These are phyloP conservation scores for Dendrobium chrysotoxum DNA, from an alignment of 106 monocot species.

Conservation along the genomic window DNA sequence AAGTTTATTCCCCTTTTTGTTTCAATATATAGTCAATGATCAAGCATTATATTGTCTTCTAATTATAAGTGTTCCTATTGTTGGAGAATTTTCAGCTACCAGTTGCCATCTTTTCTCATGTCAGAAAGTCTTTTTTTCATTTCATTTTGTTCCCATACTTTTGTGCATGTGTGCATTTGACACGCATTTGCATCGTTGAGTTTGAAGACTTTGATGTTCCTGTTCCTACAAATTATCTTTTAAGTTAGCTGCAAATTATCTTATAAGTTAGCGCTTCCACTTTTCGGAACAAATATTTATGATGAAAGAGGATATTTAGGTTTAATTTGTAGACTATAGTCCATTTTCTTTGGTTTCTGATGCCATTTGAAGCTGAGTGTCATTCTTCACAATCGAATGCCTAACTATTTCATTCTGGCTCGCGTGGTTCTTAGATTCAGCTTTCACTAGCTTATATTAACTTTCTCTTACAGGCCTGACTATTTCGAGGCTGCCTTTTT, in stretches of 20 bases:
- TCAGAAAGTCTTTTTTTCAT: background rate
- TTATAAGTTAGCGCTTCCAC: background rate
- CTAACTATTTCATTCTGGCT: too few relatives aligned
- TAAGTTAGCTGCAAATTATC: background rate
- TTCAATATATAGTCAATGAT: constrained; percentile 3
- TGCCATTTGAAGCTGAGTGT: too few relatives aligned
- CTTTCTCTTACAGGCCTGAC: too few relatives aligned
- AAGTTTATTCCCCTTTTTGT: background rate
- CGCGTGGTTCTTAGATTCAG: too few relatives aligned
- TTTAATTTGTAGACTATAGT: background rate
- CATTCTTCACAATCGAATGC: too few relatives aligned
- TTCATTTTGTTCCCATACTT: background rate
- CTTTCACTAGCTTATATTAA: too few relatives aligned
- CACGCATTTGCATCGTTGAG: background rate
- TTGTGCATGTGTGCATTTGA: background rate
- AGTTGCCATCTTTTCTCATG: background rate
- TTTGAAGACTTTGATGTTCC: background rate
- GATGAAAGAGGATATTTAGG: constrained; percentile 1
- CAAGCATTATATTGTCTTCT: background rate
- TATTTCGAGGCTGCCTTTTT: too few relatives aligned
- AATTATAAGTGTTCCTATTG: background rate
- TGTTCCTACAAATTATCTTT: background rate
- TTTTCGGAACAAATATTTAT: background rate
- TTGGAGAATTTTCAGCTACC: background rate
- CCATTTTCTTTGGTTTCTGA: background rate